phyloP scores from a whole-genome alignment of 2,329 filamentous ascomycete species.

The Rutstroemia sp. region DNA sequence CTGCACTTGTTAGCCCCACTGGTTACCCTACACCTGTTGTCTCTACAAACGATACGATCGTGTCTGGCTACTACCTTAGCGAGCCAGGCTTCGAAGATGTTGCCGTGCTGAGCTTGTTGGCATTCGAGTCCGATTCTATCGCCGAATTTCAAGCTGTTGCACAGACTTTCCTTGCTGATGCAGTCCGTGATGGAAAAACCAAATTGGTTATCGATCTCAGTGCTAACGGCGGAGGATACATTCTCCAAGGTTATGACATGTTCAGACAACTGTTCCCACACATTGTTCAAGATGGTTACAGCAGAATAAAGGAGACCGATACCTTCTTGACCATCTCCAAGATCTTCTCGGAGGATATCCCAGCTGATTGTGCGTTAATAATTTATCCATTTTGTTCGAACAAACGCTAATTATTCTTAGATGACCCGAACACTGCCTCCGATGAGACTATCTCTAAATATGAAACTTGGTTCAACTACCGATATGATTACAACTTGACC shows the following conservation, averaged over 20 bases:
- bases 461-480: constrained; percentile 23
- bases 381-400: neutral
- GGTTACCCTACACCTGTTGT: constrained; percentile 25
- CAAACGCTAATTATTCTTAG: neutral
- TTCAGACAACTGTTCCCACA: constrained; percentile 37
- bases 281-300: constrained; percentile 25
- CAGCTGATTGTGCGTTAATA: constrained; percentile 13
- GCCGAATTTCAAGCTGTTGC: constrained; percentile 25
- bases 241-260: constrained; percentile 40
- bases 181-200: constrained; percentile 41
- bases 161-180: constrained; percentile 37
- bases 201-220: constrained; percentile 59
- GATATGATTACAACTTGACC: constrained; percentile 23
- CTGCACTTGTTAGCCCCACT: constrained; percentile 12
- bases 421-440: constrained; percentile 21
- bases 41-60: constrained; percentile 20
- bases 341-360: constrained; percentile 16
- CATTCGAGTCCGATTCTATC: constrained; percentile 19
- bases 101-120: constrained; percentile 25
- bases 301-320: constrained; percentile 23
- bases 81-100: constrained; percentile 25
- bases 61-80: constrained; percentile 27
- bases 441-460: constrained; percentile 15
- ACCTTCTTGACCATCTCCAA: constrained; percentile 17
- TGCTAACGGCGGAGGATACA: constrained; percentile 50